Evolutionary conservation across 2,329 filamentous ascomycete species (phyloP), one percentile per base, ranked within the genome.

Genomic region (Cladosporium sp.): DNA sequence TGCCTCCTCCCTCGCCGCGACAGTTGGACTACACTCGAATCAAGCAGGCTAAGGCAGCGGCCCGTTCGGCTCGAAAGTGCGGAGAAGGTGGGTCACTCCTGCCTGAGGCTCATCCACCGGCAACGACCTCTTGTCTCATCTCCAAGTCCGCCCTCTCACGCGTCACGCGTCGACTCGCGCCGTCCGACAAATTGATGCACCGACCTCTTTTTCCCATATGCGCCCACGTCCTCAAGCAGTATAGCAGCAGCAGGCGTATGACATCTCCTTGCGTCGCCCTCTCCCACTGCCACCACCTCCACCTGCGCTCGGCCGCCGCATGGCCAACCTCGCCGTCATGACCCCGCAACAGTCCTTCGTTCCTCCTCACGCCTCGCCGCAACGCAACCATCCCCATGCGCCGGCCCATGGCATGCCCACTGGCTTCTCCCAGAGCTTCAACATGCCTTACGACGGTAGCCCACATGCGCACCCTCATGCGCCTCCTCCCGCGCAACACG

Each of bases 271-370:
- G 45, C 45, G 45, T 48, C 45, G 45, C 45, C 40, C 34, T 15
- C 45, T 19, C 13, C 22, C 34, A 17, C 34, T 17, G 15, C 11
- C 19, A 17, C 17, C 34, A 24, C 17, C 24, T 27, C 15, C 17
- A 13, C 13, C 27, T 48, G 36, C 48, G 24, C 48, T 27, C 5
- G 34, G 40, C 22, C 34, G 41, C 48, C 48, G 48, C 27, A 50
- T 50, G 48, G 48, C 48, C 48, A 38, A 43, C 22, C 40, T 44
- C 39, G 36, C 34, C 24, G 34, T 42, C 50, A 52, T 52, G 22
- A 63, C 63, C 56, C 60, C 63, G 54, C 60, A 63, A 47, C 61
- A 61, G 27, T 59, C 58, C 43, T 59, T 58, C 47, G 34, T 24
- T 11, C 27, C 41, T 43, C 41, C 41, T 13, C 41, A 43, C 15